Evolutionary conservation across 2,329 filamentous ascomycete genomes (phyloP).

Genomic region (Claviceps spartinae): DNA sequence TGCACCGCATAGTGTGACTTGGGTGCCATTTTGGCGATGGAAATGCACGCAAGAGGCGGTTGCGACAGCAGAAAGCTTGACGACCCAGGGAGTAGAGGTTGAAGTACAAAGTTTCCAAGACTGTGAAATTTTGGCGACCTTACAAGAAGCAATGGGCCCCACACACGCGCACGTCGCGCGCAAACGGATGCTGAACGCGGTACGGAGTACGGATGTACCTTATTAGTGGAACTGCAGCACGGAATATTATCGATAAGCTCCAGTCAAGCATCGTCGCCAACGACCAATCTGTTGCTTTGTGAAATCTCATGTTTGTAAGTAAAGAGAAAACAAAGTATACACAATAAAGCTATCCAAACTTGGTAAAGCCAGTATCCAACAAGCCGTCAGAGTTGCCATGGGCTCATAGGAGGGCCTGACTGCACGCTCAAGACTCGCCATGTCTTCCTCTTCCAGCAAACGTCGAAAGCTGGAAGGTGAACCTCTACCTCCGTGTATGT

Average conservation of each 20-base stretch:
- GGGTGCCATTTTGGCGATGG: constrained; percentile 20
- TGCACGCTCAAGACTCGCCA: not conserved
- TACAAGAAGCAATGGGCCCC: not conserved
- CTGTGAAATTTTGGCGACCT: constrained; percentile 6
- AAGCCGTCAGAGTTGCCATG: not conserved
- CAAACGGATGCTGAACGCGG: not conserved
- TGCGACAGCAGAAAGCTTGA: not conserved
- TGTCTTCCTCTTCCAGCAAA: constrained; percentile 20
- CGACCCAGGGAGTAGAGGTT: not conserved
- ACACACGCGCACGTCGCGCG: not conserved
- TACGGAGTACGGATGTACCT: not conserved
- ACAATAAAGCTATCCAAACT: not conserved
- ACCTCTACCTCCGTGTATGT: constrained; percentile 18
- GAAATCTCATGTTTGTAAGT: no score
- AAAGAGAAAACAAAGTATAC: not conserved
- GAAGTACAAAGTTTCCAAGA: constrained; percentile 6
- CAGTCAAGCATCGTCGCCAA: not conserved
- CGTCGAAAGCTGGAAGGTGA: constrained; percentile 21
- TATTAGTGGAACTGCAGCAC: not conserved
- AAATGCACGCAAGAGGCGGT: not conserved
- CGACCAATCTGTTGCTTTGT: not conserved
- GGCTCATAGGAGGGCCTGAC: not conserved
- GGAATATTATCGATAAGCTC: not conserved
- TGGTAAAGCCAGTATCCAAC: not conserved
- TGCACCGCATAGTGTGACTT: constrained; percentile 23